Evolutionary conservation across 345 rosid species (phyloP), one percentile per base, ranked within the genome.

Genomic region (Cardamine chenopodiifolia): DNA sequence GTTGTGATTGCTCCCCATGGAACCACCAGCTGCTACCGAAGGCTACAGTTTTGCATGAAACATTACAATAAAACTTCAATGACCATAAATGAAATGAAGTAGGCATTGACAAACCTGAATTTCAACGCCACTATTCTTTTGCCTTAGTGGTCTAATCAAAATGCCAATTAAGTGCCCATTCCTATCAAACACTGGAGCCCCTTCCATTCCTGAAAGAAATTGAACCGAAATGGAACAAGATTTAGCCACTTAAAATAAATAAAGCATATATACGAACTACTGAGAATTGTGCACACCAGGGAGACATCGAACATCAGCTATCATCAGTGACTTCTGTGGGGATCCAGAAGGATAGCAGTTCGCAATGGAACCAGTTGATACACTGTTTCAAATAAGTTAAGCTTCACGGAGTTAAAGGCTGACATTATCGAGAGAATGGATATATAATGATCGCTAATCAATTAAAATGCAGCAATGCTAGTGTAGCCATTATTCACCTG

Each of bases 21-120:
- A 83, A 95, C 91, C 96, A 95, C 88, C 82, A 90, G 92, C 99
- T 89, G 97, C 86, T 83, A 90, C 83, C 97, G 83, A 90, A 95
- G 82, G 85, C 97, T 87, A 95, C 81, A 86, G 70, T 83, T 81
- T 84, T 86, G 82, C 77, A 83, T 90, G 80, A 86, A 82, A 83
- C 76, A 82, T 81, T 71, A 83, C 83, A 81, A 37, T 73, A 18
- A 68, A 81, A 80, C 63, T 76, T 78, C 71, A 67, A 71, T n/a
- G 78, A 78, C 59, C 59, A 50, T 53, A 60, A 65, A 50, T 20
- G 60, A 76, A 74, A 79, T 50, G 58, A 34, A 47, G 66, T 20
- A 62, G 70, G 35, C 39, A 62, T 66, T 32, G 65, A 80, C 71
- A 74, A 86, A 95, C 99, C 99, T 95, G 99, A 84, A 95, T 83